A percentile compares a stretch with the other conserved stretches of the same genome.
Evolutionary conservation across 441 rosid genomes (phyloP).

Genomic region (Syzygium malaccense): DNA sequence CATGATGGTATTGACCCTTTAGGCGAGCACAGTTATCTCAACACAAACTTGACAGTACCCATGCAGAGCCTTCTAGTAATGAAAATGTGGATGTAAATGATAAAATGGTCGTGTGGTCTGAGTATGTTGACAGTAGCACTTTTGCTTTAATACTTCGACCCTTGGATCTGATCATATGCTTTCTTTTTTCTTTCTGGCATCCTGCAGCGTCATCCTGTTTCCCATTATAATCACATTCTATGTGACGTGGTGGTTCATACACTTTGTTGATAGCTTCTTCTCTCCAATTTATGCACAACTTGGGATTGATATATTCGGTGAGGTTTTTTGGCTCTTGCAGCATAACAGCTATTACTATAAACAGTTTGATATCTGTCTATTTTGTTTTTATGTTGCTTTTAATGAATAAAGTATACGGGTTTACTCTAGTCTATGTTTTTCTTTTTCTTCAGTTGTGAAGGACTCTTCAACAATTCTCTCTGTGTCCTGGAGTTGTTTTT

Average conservation of each 20-base stretch:
- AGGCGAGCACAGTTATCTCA: background rate
- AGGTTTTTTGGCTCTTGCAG: conserved; percentile 13
- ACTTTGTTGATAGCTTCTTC: conserved; percentile 96
- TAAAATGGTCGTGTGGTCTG: background rate
- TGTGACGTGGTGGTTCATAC: conserved; percentile 99
- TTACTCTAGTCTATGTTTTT: background rate
- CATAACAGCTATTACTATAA: background rate
- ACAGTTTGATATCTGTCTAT: background rate
- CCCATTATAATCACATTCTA: conserved; percentile 95
- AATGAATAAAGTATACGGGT: background rate
- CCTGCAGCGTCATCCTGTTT: conserved; percentile 87
- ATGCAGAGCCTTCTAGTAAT: background rate
- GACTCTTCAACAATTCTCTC: background rate
- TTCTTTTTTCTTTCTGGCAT: background rate
- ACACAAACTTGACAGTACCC: background rate
- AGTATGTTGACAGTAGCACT: background rate
- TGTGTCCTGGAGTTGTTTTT: background rate
- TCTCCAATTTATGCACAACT: conserved; percentile 91
- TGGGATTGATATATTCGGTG: conserved; percentile 86
- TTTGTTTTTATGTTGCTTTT: background rate
- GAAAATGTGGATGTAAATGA: background rate
- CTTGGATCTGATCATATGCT: background rate
- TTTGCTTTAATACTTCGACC: background rate
- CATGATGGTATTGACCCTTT: background rate
- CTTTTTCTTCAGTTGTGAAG: background rate